Evolutionary conservation across 83 land plant species (phyloP).

Genomic region (Picea abies): DNA sequence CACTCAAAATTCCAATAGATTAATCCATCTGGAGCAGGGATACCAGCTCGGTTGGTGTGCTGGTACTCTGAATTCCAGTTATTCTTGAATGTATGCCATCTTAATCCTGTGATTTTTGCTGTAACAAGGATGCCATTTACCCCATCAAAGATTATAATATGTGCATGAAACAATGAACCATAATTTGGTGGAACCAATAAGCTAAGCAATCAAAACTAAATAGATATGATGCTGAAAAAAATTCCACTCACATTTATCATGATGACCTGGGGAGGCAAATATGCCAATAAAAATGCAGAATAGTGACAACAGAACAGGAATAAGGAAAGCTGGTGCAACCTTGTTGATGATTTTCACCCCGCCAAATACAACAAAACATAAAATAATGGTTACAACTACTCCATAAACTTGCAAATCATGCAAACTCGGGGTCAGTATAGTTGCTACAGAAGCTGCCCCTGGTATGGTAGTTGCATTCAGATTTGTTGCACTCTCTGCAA

Average conservation of each 20-base stretch:
- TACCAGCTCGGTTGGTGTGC: conserved; percentile 84
- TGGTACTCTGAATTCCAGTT: conserved; percentile 92
- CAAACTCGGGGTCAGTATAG: conserved; percentile 67
- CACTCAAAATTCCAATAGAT: conserved; percentile 91
- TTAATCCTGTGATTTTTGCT: conserved; percentile 91
- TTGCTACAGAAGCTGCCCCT: conserved; percentile 39
- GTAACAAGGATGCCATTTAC: conserved; percentile 13
- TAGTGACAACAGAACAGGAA: conserved; percentile 89
- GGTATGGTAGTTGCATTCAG: conserved; percentile 33
- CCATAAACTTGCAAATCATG: conserved; percentile 98
- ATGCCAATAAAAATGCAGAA: conserved; percentile 92
- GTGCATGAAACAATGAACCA: neutral
- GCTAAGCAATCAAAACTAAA: conserved; percentile 5
- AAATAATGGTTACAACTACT: conserved; percentile 82
- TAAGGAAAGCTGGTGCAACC: conserved; percentile 95
- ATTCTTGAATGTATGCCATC: conserved; percentile 53
- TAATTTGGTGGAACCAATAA: neutral
- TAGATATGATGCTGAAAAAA: neutral
- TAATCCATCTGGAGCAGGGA: conserved; percentile 84
- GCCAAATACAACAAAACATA: conserved; percentile 96
- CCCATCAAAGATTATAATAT: neutral
- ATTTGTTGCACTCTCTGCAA: conserved; percentile 46
- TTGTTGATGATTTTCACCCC: conserved; percentile 97
- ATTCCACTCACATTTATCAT: conserved; percentile 58
- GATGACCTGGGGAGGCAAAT: conserved; percentile 58